Percentiles rank a stretch among this genome's conserved stretches.
These are phyloP conservation scores for Pinus albicaulis DNA, from an alignment of 75 land plant species.

Conservation along the genomic window DNA sequence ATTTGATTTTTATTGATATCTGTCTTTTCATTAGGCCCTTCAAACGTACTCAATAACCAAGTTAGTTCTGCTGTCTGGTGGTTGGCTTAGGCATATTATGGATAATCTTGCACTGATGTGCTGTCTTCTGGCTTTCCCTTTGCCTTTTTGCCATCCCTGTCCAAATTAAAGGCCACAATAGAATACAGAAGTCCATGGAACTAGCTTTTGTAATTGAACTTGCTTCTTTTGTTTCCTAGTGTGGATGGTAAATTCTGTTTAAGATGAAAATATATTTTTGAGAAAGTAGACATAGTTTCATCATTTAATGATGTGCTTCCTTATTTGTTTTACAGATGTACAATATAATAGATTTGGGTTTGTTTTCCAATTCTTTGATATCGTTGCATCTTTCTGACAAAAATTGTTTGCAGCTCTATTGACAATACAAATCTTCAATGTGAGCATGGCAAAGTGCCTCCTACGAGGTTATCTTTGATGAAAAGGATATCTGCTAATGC, in stretches of 20 bases:
- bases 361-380: not conserved
- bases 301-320: not conserved
- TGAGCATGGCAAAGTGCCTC: conserved; percentile 71
- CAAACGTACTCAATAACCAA: not conserved
- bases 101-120: not conserved
- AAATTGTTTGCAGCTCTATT: conserved; percentile 45
- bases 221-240: not conserved
- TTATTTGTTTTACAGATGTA: not conserved
- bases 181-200: not conserved
- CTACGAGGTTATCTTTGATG: conserved; percentile 55
- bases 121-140: not conserved
- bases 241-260: not conserved
- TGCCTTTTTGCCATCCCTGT: not conserved
- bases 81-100: not conserved
- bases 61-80: not conserved
- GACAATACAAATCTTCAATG: conserved; percentile 73
- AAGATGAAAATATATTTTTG: not conserved
- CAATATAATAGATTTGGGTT: not conserved
- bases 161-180: not conserved
- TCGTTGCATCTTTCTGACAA: not conserved
- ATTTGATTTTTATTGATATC: not conserved
- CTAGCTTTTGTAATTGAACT: not conserved
- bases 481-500: conserved; percentile 73
- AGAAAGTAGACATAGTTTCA: not conserved
- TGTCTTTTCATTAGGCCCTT: not conserved